Evolutionary conservation across 306 rosid genomes (phyloP).

Genomic region (Rosa multiflora): DNA sequence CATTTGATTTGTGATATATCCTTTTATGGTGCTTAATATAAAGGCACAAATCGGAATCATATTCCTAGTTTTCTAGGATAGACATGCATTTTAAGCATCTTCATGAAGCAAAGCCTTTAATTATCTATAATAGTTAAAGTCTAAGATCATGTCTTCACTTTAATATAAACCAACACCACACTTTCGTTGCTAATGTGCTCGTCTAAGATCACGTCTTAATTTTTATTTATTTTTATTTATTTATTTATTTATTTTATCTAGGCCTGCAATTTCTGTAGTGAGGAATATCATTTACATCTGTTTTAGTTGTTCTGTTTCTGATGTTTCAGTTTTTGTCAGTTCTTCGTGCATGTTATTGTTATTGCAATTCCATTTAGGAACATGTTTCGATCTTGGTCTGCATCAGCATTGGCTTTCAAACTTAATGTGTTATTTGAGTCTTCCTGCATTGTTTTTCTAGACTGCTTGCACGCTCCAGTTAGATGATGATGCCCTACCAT

Average conservation of each 20-base stretch:
- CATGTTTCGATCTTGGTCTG: neutral
- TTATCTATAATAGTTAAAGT: neutral
- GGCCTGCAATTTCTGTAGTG: neutral
- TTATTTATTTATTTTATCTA: neutral
- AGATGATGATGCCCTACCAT: too few relatives aligned
- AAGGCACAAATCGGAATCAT: slow-evolving; percentile 19
- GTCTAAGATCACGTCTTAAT: neutral
- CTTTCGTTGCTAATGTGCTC: too few relatives aligned
- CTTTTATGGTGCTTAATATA: slow-evolving; percentile 43
- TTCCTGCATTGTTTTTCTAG: slow-evolving; percentile 51
- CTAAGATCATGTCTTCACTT: neutral
- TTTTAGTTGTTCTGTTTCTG: neutral
- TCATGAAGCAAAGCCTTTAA: slow-evolving; percentile 6
- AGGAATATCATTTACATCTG: neutral
- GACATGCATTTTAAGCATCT: neutral
- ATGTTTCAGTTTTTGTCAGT: neutral
- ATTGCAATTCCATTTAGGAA: slow-evolving; percentile 1
- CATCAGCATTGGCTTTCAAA: neutral
- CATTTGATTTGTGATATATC: slow-evolving; percentile 94
- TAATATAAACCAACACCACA: neutral
- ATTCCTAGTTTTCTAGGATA: slow-evolving; percentile 16
- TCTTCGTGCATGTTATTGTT: neutral
- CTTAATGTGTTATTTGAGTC: slow-evolving; percentile 1
- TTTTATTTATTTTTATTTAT: neutral
- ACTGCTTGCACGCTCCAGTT: slow-evolving; percentile 78